Percentiles rank a stretch among this genome's conserved stretches.
These are phyloP conservation scores for Phytopythium chamaehyphon DNA, from an alignment of 352 stramenopile genomes.

Conservation along the genomic window DNA sequence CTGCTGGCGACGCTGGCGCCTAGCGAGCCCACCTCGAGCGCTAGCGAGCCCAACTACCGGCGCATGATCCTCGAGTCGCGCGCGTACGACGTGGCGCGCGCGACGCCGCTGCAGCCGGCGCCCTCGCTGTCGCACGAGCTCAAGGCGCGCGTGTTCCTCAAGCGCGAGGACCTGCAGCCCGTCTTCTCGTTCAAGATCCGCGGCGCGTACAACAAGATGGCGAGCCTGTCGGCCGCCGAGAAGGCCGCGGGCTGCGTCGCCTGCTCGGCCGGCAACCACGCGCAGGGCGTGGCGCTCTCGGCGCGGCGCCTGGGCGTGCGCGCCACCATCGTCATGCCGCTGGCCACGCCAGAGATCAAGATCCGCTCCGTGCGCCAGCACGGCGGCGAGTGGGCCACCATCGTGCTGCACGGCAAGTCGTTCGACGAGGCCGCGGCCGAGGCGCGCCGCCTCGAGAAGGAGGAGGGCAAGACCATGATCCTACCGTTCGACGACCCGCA, in stretches of 20 bases:
- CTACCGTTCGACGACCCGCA: constrained; percentile 97
- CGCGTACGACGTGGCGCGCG: constrained; percentile 82
- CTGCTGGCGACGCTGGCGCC: neutral
- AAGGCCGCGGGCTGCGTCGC: constrained; percentile 76
- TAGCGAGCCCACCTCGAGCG: constrained; percentile 4
- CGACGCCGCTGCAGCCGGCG: constrained; percentile 78
- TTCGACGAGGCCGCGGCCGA: constrained; percentile 96
- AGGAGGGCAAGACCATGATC: constrained; percentile 94
- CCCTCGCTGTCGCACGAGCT: constrained; percentile 62
- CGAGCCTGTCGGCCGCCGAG: constrained; percentile 72
- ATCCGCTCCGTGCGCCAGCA: constrained; percentile 80
- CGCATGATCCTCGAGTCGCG: constrained; percentile 85
- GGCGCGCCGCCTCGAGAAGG: constrained; percentile 82
- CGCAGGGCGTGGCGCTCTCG: constrained; percentile 96
- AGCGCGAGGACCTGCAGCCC: constrained; percentile 97
- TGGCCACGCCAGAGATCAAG: constrained; percentile 97
- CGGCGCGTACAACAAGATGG: constrained; percentile 99
- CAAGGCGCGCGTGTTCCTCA: constrained; percentile 86
- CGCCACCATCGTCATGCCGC: constrained; percentile 98
- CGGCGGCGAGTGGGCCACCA: constrained; percentile 89
- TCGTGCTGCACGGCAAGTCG: constrained; percentile 94
- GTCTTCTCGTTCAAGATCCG: constrained; percentile 99
- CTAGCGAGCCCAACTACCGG: constrained; percentile 52
- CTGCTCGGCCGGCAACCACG: constrained; percentile 95
- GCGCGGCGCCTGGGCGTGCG: constrained; percentile 88